Base-by-base conservation (phyloP, 306 rosid species). In the Sicyos edulis region DNA sequence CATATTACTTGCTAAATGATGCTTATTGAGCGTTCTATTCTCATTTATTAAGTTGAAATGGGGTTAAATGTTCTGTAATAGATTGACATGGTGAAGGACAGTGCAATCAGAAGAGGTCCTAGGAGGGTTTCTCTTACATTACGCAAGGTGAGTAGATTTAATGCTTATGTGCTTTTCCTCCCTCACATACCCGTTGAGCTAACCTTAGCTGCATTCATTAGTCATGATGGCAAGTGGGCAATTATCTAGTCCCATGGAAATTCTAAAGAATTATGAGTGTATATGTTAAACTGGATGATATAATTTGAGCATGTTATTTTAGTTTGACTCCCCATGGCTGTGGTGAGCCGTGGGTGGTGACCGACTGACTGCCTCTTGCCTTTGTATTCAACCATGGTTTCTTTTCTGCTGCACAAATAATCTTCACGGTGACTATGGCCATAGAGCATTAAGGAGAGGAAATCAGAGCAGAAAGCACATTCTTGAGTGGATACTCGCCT, bases 111-210 rank as follows among this genome's bases (percentile, higher is more conserved):
- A 80, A 85, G 96, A 74, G 89, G 83, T 62, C 78, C 87, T 37
- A 88, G 97, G 84, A 86, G 97, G 82, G 95, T 92, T 65, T 89
- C 96, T 80, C 88, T 92, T 78, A 92, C 96, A 10, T 21, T 92
- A 1, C 88, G 96, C 37, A 88, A 89, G 95, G 97, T 92, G 51
- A 54, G 84, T 76, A 54, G 11, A 66, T 76, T 40, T 72, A 70
- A 21, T 44, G 52, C 34, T 37, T 40, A 17, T 54, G 13, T 34
- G n/a, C 17, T 53, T 40, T 52, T 19, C 56, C 10, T 26, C 24
- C 14, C 52, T 72, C 54, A 12, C 21, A 12, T 75, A 47, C n/a
- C 2, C 56, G 70, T 56, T 55, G 52, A 20, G 54, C 54, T 51
- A 45, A 4, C 73, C 34, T 73, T 72, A 58, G 15, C 75, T 51